phyloP scores from a whole-genome alignment of 495 filamentous ascomycete genomes.

The Cercophora newfieldiana region DNA sequence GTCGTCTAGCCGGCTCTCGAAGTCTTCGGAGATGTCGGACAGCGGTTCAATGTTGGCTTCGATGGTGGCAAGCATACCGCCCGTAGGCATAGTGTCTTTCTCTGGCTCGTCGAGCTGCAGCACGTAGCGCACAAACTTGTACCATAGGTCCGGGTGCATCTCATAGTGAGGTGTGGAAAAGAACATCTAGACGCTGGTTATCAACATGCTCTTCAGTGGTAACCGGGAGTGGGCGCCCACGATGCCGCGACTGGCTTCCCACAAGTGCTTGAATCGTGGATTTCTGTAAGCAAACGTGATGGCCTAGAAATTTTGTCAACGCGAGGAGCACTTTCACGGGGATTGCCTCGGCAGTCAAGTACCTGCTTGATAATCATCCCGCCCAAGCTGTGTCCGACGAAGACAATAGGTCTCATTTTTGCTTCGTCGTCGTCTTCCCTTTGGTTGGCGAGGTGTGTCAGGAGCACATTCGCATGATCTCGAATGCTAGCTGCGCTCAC shows the following conservation, averaged over 20 bases:
- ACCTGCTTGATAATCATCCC: slow-evolving; percentile 16
- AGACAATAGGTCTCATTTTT: slow-evolving; percentile 13
- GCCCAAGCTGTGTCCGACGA: slow-evolving; percentile 20
- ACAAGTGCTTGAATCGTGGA: neutral
- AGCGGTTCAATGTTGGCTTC: too few species aligned
- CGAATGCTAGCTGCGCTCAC: neutral
- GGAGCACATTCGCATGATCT: slow-evolving; percentile 11
- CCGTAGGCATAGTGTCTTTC: slow-evolving; percentile 5
- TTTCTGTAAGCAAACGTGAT: neutral
- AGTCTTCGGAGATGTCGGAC: too few species aligned
- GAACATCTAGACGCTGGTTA: slow-evolving; percentile 17
- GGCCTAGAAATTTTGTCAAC: too few species aligned
- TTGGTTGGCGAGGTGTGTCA: neutral
- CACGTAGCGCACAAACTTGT: slow-evolving; percentile 5
- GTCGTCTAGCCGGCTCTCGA: too few species aligned
- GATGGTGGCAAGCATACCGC: too few species aligned
- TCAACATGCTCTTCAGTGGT: neutral
- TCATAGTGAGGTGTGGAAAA: slow-evolving; percentile 18
- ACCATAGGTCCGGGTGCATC: slow-evolving; percentile 1
- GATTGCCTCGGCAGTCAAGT: too few species aligned
- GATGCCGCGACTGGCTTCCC: slow-evolving; percentile 16
- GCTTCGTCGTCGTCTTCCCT: neutral
- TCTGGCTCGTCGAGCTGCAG: slow-evolving; percentile 3
- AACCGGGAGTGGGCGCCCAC: neutral
- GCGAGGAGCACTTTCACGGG: too few species aligned